Evolutionary conservation across 2,329 filamentous ascomycete species (phyloP).

Genomic region (Plectosphaerella plurivora): DNA sequence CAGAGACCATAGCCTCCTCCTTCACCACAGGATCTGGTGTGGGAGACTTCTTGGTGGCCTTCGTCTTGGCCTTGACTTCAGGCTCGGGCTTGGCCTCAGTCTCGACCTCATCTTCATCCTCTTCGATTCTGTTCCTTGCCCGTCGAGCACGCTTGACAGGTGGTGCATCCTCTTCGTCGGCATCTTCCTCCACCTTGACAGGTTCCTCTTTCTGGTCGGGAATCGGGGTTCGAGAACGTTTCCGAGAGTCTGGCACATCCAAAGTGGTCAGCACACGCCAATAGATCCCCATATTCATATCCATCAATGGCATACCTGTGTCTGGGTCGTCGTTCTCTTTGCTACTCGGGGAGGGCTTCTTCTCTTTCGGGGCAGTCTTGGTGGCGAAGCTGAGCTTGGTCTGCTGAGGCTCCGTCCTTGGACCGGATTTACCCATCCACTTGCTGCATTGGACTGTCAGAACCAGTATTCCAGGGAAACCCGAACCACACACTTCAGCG

Average conservation of each 20-base stretch:
- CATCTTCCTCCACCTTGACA: conserved; percentile 28
- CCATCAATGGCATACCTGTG: conserved; percentile 25
- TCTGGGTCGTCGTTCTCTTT: conserved; percentile 33
- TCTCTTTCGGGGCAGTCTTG: conserved; percentile 33
- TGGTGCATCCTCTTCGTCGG: conserved; percentile 54
- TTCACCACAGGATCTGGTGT: not conserved
- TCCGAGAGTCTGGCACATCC: conserved; percentile 34
- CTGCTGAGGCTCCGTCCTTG: conserved; percentile 59
- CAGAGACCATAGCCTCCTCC: conserved; percentile 11
- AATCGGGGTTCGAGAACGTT: conserved; percentile 31
- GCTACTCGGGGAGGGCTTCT: conserved; percentile 18
- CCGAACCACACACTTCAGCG: conserved; percentile 59
- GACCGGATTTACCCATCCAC: conserved; percentile 67
- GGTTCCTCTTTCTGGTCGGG: conserved; percentile 24
- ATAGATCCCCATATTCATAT: not conserved
- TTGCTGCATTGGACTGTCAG: conserved; percentile 52
- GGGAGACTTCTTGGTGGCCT: conserved; percentile 15
- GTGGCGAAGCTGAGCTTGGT: conserved; percentile 74
- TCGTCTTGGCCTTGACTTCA: conserved; percentile 11
- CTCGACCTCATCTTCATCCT: conserved; percentile 45
- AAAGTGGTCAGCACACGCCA: not conserved
- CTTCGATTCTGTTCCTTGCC: conserved; percentile 41
- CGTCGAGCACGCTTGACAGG: conserved; percentile 53
- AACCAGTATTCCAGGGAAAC: not conserved
- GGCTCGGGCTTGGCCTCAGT: conserved; percentile 20